Evolutionary conservation across 345 rosid species (phyloP).

Genomic region (Moricandia arvensis): DNA sequence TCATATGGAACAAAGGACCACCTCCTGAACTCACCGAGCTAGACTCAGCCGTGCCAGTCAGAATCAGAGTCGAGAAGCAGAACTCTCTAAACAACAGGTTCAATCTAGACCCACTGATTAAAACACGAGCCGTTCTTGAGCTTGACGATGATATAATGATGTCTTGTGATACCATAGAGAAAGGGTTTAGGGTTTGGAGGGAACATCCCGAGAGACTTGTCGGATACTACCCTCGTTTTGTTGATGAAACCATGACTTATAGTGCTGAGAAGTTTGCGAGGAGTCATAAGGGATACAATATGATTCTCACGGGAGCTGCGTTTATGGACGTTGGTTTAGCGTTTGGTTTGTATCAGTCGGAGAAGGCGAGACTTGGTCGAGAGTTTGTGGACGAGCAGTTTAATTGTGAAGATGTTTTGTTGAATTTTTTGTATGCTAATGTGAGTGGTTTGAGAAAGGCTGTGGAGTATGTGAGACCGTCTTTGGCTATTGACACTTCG

Average conservation of each 20-base stretch:
- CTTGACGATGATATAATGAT: constrained; percentile 98
- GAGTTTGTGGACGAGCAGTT: constrained; percentile 64
- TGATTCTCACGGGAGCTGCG: constrained; percentile 97
- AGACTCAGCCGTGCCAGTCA: constrained; percentile 81
- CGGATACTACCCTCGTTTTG: constrained; percentile 85
- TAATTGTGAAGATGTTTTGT: constrained; percentile 85
- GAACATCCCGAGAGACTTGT: constrained; percentile 77
- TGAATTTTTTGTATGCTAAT: constrained; percentile 84
- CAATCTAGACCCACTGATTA: constrained; percentile 62
- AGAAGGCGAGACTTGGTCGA: constrained; percentile 62
- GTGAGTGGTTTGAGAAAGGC: constrained; percentile 49
- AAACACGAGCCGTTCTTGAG: constrained; percentile 81
- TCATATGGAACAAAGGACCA: constrained; percentile 96
- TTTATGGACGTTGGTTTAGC: constrained; percentile 66
- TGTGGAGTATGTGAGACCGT: constrained; percentile 87
- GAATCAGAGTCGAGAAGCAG: constrained; percentile 67
- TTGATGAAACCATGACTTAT: constrained; percentile 58
- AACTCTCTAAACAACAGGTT: constrained; percentile 90
- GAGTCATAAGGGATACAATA: constrained; percentile 69
- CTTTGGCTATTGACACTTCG: constrained; percentile 88
- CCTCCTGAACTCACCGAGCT: constrained; percentile 64
- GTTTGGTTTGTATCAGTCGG: constrained; percentile 63
- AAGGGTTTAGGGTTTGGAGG: constrained; percentile 89
- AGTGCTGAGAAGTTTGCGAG: constrained; percentile 81
- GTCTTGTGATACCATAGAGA: constrained; percentile 77